Evolutionary conservation across 176 grass and related monocot species (phyloP), one percentile per base, ranked within the genome.

Genomic region (Carex kokanica): DNA sequence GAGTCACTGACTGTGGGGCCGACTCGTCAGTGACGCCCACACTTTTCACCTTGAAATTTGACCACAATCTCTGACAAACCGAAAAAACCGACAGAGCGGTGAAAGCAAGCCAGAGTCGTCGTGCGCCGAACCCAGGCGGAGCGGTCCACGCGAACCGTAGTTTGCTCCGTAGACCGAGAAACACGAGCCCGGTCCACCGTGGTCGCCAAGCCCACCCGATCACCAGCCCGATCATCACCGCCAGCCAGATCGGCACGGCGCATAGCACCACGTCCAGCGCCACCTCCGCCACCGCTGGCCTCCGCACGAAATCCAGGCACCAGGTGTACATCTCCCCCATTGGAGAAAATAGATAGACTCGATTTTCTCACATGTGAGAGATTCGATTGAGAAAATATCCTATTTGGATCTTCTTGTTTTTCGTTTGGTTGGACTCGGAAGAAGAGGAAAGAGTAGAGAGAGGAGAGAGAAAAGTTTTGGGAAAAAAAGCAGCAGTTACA

Each of bases 221-320:
- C 58, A 60, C 81, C 64, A 95, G 86, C 0, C 96, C 96, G 86
- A 99, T 95, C 96, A 95, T 99, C 75, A 99, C 93, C 36, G 96
- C 96, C 64, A 88, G 86, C 96, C 96, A 99, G 93, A 99, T 99
- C 93, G 96, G 96, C 89, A 93, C 93, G 45, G 86, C 88, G 85
- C 96, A 99, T 0, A 99, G 93, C 68, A 99, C 78, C 74, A 90
- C 85, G 83, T 99, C 96, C 9, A 99, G 78, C 53, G 93, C 89
- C 86, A 93, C 86, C 88, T 95, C 96, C 86, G 84, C 93, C 88
- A 95, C 88, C 38, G 85, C 91, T 2, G 96, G 91, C 1, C 86
- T 83, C 8, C 89, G 90, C 86, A 99, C 81, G 23, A 99, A 83
- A 75, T 78, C 96, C 77, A 86, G 56, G 13, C 89, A 86, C 67